These are phyloP conservation scores for Daldinia decipiens DNA, from an alignment of 495 filamentous ascomycete genomes.

Conservation along the genomic window DNA sequence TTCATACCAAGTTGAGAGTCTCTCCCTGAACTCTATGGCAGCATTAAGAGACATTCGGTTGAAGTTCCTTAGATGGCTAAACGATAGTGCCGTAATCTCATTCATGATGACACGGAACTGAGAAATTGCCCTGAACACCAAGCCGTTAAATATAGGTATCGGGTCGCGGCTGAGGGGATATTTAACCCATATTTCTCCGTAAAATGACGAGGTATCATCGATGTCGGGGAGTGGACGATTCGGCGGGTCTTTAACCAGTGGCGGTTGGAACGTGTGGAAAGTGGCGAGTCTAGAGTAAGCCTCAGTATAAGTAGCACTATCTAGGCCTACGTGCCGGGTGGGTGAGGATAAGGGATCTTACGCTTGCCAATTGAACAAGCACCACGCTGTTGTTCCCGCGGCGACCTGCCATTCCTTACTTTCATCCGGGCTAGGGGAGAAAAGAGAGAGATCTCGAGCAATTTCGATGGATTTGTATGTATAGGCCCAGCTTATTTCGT, in stretches of 20 bases:
- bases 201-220: slow-evolving; percentile 40
- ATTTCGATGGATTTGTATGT: slow-evolving; percentile 47
- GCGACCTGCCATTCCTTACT: slow-evolving; percentile 38
- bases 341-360: slow-evolving; percentile 32
- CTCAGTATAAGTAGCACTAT: neutral
- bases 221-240: slow-evolving; percentile 45
- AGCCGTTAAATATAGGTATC: slow-evolving; percentile 43
- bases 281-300: slow-evolving; percentile 10
- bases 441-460: slow-evolving; percentile 44
- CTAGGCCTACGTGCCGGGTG: neutral
- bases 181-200: slow-evolving; percentile 50
- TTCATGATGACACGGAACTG: slow-evolving; percentile 52
- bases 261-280: slow-evolving; percentile 46
- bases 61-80: slow-evolving; percentile 11
- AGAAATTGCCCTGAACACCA: slow-evolving; percentile 47
- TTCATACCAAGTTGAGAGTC: slow-evolving; percentile 42
- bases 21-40: slow-evolving; percentile 43
- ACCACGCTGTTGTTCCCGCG: slow-evolving; percentile 51
- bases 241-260: slow-evolving; percentile 46
- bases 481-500: slow-evolving; percentile 51
- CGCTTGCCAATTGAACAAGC: slow-evolving; percentile 52
- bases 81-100: slow-evolving; percentile 34
- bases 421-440: slow-evolving; percentile 39
- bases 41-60: slow-evolving; percentile 35
- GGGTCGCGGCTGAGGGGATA: slow-evolving; percentile 45